These are phyloP conservation scores for Agastache rugosa DNA, from an alignment of 257 asterid genomes.

Conservation along the genomic window DNA sequence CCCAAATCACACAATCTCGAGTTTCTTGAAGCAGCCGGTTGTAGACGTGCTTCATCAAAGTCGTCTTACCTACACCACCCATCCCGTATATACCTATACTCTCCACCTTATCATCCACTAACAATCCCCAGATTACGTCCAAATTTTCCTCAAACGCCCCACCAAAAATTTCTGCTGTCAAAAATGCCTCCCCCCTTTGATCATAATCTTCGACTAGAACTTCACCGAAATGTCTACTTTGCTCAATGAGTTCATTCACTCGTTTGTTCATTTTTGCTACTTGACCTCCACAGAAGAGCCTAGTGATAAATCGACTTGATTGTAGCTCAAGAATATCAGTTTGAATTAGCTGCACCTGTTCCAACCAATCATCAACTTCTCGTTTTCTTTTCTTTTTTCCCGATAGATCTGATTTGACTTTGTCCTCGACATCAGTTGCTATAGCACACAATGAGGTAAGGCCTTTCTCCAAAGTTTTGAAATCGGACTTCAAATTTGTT, in stretches of 20 bases:
- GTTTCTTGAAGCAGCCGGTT: not conserved
- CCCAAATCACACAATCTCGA: conserved; percentile 20
- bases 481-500: not conserved
- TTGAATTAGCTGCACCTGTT: conserved; percentile 15
- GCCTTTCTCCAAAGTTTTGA: conserved; percentile 4
- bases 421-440: conserved; percentile 26
- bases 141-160: conserved; percentile 19
- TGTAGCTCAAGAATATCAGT: conserved; percentile 7
- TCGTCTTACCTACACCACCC: conserved; percentile 13
- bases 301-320: not conserved
- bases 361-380: conserved; percentile 33
- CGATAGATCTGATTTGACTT: not conserved
- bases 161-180: conserved; percentile 16
- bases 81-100: conserved; percentile 29
- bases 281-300: conserved; percentile 23
- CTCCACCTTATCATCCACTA: not conserved
- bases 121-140: not conserved
- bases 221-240: conserved; percentile 23
- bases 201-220: not conserved
- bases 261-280: conserved; percentile 1
- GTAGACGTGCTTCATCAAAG: conserved; percentile 21
- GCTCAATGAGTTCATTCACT: conserved; percentile 11
- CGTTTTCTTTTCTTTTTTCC: conserved; percentile 34
- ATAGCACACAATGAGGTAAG: conserved; percentile 19
- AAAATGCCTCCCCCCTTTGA: not conserved